Percentiles rank a stretch among this genome's conserved stretches.
Evolutionary conservation across 2,329 filamentous ascomycete genomes (phyloP).

Genomic region (Cadophora luteo-olivacea): DNA sequence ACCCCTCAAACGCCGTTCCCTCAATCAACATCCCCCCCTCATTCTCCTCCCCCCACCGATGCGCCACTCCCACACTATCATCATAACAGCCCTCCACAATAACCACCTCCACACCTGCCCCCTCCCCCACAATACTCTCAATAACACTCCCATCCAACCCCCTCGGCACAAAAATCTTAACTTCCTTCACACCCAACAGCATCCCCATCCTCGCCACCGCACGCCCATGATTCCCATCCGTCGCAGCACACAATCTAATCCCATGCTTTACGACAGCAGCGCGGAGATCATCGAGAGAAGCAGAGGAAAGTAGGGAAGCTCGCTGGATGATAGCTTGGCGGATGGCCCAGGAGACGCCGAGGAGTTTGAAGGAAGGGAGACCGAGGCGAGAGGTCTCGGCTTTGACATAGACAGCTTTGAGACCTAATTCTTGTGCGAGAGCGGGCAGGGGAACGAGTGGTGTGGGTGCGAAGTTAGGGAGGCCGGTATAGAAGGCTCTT

Average conservation of each 20-base stretch:
- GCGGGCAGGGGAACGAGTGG: conserved; percentile 51
- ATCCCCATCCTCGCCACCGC: conserved; percentile 73
- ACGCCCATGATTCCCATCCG: conserved; percentile 79
- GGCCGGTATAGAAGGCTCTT: conserved; percentile 58
- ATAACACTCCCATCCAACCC: conserved; percentile 61
- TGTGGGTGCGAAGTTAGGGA: conserved; percentile 30
- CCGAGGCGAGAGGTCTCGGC: conserved; percentile 73
- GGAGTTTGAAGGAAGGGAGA: conserved; percentile 79
- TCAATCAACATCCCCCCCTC: conserved; percentile 61
- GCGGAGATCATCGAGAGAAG: conserved; percentile 32
- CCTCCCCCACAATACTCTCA: conserved; percentile 58
- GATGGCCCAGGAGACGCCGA: conserved; percentile 78
- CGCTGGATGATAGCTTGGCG: conserved; percentile 61
- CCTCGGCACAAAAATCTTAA: conserved; percentile 67
- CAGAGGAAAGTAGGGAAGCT: conserved; percentile 49
- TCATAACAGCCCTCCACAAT: conserved; percentile 69
- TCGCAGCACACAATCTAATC: conserved; percentile 63
- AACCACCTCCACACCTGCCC: conserved; percentile 67
- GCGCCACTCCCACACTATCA: conserved; percentile 53
- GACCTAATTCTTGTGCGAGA: conserved; percentile 62
- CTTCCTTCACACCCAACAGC: conserved; percentile 57
- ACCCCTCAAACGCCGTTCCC: conserved; percentile 72
- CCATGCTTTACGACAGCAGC: conserved; percentile 44
- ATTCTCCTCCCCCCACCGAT: conserved; percentile 20
- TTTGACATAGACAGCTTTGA: conserved; percentile 69